A percentile compares a stretch with the other conserved stretches of the same genome.
Conservation (phyloP, 192 early-diverging fungal genomes). For the Fimicolochytrium jonesii region DNA sequence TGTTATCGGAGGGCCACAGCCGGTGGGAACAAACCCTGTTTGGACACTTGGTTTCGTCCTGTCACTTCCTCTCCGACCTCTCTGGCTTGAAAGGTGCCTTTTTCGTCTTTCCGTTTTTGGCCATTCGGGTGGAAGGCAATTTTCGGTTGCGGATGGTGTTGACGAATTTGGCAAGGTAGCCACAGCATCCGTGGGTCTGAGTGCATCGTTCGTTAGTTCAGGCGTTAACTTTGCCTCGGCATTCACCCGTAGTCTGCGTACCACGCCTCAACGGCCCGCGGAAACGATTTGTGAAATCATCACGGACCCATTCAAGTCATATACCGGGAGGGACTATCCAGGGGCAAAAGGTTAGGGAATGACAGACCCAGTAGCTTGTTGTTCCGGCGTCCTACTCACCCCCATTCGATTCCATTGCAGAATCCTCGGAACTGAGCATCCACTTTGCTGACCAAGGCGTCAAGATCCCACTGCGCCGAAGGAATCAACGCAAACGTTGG, state of each 20-base stretch:
- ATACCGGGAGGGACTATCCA: constrained; percentile 14
- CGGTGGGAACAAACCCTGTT: constrained; percentile 11
- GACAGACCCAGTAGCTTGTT: too few species aligned
- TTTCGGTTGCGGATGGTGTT: constrained; percentile 26
- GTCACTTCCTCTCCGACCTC: constrained; percentile 20
- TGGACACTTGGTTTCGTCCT: constrained; percentile 18
- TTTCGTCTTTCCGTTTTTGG: constrained; percentile 36
- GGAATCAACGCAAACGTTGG: background rate
- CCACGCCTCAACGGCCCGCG: constrained; percentile 6
- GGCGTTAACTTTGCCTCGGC: too few species aligned
- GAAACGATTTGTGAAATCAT: constrained; percentile 2
- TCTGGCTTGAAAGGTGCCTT: constrained; percentile 26
- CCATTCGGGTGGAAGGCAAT: constrained; percentile 25
- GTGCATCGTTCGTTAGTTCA: background rate
- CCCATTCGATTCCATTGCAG: constrained; percentile 9
- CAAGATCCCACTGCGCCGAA: constrained; percentile 23
- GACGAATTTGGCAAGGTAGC: background rate
- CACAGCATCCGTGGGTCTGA: too few species aligned
- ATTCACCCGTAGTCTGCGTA: too few species aligned
- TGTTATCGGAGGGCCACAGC: background rate
- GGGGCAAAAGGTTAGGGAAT: constrained; percentile 18
- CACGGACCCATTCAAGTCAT: constrained; percentile 3
- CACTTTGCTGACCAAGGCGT: constrained; percentile 33
- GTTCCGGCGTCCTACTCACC: too few species aligned
- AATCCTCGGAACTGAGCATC: constrained; percentile 26